These are phyloP conservation scores for Carex myosuroides DNA, from an alignment of 176 grass and related monocot species.

Conservation along the genomic window DNA sequence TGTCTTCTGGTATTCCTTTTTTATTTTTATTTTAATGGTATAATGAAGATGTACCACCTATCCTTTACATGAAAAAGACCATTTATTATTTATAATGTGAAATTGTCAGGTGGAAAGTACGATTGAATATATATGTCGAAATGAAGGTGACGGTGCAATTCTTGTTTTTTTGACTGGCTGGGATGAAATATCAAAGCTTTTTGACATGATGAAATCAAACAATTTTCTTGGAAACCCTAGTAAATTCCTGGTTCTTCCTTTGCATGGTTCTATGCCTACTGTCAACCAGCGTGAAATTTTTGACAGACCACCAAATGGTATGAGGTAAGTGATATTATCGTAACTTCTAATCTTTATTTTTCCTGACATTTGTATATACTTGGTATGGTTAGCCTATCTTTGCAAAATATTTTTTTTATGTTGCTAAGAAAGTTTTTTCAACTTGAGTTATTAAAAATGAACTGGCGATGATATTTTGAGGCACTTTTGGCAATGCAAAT, in stretches of 20 bases:
- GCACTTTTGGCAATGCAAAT: not conserved
- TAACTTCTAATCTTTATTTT: not conserved
- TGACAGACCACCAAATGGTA: constrained; percentile 68
- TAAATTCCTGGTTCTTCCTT: constrained; percentile 73
- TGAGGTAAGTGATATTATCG: constrained; percentile 39
- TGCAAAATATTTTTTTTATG: not conserved
- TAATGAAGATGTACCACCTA: not conserved
- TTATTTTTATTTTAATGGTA: not conserved
- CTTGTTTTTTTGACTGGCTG: constrained; percentile 96
- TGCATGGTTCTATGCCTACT: constrained; percentile 97
- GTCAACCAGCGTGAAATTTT: constrained; percentile 96
- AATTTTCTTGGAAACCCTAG: constrained; percentile 58
- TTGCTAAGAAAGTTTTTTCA: not conserved
- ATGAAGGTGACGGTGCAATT: constrained; percentile 85
- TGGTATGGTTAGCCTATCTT: not conserved
- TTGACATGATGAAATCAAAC: constrained; percentile 84
- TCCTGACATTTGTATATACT: not conserved
- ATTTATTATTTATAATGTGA: constrained; percentile 16
- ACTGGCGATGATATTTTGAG: not conserved
- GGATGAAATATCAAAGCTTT: constrained; percentile 95
- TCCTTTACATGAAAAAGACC: constrained; percentile 7
- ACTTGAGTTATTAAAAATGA: not conserved
- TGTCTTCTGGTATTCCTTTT: not conserved
- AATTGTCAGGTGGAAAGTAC: constrained; percentile 74
- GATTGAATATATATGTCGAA: constrained; percentile 72